Evolutionary conservation across 768 basidiomycete genomes (phyloP).

Genomic region (Lactarius hengduanensis): DNA sequence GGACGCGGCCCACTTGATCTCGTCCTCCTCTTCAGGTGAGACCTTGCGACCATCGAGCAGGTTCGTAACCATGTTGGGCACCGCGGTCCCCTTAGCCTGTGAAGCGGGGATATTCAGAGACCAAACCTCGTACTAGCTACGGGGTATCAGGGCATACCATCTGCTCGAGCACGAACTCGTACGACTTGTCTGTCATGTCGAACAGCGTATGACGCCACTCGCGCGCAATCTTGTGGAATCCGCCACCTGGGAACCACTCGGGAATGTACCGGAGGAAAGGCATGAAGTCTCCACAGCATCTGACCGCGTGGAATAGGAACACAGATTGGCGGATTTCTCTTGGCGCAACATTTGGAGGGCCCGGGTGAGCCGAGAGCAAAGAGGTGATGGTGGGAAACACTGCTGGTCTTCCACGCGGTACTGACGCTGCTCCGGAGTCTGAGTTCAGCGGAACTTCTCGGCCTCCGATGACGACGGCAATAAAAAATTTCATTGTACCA

Average conservation of each 20-base stretch:
- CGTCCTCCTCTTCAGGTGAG: slow-evolving; percentile 22
- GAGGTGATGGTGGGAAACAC: not conserved
- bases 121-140: not conserved
- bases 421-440: not conserved
- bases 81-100: slow-evolving; percentile 28
- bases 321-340: not conserved
- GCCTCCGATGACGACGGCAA: not conserved
- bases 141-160: slow-evolving; percentile 12
- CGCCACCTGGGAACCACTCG: slow-evolving; percentile 32
- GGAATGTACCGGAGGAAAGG: slow-evolving; percentile 31
- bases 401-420: too few species aligned
- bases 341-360: too few species aligned
- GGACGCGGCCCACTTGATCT: slow-evolving; percentile 32
- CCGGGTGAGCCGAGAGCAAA: not conserved
- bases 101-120: not conserved
- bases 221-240: slow-evolving; percentile 30
- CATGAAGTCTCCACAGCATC: slow-evolving; percentile 19
- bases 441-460: not conserved
- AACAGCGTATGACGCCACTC: slow-evolving; percentile 28
- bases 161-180: slow-evolving; percentile 25
- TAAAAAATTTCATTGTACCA: too few species aligned
- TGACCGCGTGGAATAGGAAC: slow-evolving; percentile 14
- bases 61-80: slow-evolving; percentile 25
- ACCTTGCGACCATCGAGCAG: slow-evolving; percentile 24
- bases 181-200: slow-evolving; percentile 26